Evolutionary conservation across 345 rosid species (phyloP), one percentile per base, ranked within the genome.

Genomic region (Gossypium ekmanianum): DNA sequence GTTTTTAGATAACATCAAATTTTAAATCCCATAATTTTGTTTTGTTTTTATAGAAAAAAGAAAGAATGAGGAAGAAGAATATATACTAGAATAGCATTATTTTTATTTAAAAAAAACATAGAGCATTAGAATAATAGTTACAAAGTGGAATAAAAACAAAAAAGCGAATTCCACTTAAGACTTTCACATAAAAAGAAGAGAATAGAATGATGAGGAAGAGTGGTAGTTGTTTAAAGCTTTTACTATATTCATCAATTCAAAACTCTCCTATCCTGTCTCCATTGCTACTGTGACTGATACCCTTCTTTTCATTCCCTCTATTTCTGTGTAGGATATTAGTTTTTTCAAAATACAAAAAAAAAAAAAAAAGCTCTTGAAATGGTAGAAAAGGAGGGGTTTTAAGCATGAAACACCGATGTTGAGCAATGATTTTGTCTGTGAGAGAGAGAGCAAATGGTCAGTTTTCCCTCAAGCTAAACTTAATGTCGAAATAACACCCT

Each of bases 351-450:
- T 47, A 24, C 29, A 20, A 14, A 24, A 12, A 47, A 3, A 24
- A 18, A 14, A n/a, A 20, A 14, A 24, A 13, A 24, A 1, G 65
- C 20, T 34, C 81, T 79, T 75, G 79, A 81, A 84, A 74, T 69
- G 71, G 68, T n/a, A 44, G 58, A 75, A 80, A 64, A 72, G 43
- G 66, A 61, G 75, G 67, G 61, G 57, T 77, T 76, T 72, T 26
- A 71, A 58, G 79, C 81, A 70, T 39, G 71, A 73, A 80, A 83
- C 72, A 71, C 68, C 56, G 76, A 77, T 75, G 76, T 73, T 69
- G 74, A 43, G 80, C 76, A 82, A 88, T 88, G 85, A 88, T 86
- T 82, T 78, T 82, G 90, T 85, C 90, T 73, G 24, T 27, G 59
- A 70, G 27, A 34, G 13, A 50, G 77, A 18, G 9, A 9, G 18